Evolutionary conservation across 176 grass and related monocot genomes (phyloP).

Genomic region (Paspalum vaginatum): DNA sequence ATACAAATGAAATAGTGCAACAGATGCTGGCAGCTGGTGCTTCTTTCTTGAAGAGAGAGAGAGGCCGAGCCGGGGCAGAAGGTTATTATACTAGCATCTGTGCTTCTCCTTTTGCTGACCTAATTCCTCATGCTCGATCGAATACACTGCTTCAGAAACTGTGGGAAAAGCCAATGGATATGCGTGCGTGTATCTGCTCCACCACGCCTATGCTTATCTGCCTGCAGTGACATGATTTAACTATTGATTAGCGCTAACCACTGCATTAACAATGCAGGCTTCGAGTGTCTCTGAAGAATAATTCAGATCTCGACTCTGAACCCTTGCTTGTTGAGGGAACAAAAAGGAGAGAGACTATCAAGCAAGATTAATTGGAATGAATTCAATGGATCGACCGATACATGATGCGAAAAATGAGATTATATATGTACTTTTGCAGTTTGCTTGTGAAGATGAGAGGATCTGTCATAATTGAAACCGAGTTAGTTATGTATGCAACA

Average conservation of each 20-base stretch:
- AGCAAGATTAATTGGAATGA: conserved; percentile 1
- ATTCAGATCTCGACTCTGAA: background rate
- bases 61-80: background rate
- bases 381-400: background rate
- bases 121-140: conserved; percentile 23
- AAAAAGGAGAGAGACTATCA: background rate
- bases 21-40: conserved; percentile 39
- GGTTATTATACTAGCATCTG: background rate
- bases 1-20: conserved; percentile 41
- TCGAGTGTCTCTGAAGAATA: conserved; percentile 30
- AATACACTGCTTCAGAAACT: conserved; percentile 37
- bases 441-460: conserved; percentile 37
- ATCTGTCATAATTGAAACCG: conserved; percentile 32
- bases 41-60: background rate
- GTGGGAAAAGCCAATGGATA: conserved; percentile 38
- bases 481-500: conserved; percentile 33
- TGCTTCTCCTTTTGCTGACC: conserved; percentile 42
- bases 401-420: conserved; percentile 16
- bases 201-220: conserved; percentile 42
- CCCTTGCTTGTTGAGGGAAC: background rate
- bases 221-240: conserved; percentile 36
- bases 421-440: conserved; percentile 36
- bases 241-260: conserved; percentile 44
- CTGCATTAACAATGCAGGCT: conserved; percentile 23
- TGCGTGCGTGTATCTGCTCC: conserved; percentile 52